These are phyloP conservation scores for Kurtzmaniella natalensis DNA, from an alignment of 1,139 yeast species.

Conservation along the genomic window DNA sequence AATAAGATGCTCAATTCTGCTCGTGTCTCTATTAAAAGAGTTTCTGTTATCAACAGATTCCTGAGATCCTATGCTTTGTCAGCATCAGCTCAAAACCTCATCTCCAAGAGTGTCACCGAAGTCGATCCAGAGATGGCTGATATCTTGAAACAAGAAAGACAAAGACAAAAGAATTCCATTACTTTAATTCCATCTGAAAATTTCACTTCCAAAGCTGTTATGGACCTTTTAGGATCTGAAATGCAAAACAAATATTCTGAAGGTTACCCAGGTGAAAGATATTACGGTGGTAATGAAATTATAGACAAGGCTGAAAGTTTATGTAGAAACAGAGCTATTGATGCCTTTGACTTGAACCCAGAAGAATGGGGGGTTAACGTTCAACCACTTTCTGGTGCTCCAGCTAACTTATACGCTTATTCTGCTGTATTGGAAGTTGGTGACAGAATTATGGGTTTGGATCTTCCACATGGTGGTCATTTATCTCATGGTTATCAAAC, in stretches of 20 bases:
- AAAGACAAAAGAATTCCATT: conserved; percentile 84
- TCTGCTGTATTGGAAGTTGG: conserved; percentile 89
- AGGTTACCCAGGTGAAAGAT: conserved; percentile 96
- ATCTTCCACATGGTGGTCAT: conserved; percentile 96
- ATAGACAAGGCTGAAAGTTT: conserved; percentile 86
- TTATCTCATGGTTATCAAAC: conserved; percentile 96
- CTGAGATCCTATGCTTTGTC: conserved; percentile 43
- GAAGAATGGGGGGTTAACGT: conserved; percentile 95
- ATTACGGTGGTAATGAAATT: conserved; percentile 94
- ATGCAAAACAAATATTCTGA: conserved; percentile 99
- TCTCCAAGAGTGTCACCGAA: conserved; percentile 60
- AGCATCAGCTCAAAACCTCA: conserved; percentile 44
- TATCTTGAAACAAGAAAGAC: conserved; percentile 67
- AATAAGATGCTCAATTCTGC: conserved; percentile 3
- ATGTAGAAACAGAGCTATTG: conserved; percentile 89
- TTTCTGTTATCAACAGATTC: not conserved
- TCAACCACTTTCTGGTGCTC: conserved; percentile 91
- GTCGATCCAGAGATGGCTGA: conserved; percentile 85
- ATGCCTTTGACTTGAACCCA: conserved; percentile 73
- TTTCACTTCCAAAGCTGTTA: conserved; percentile 90
- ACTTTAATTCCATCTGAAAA: conserved; percentile 93
- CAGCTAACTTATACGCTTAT: conserved; percentile 91
- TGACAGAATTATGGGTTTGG: conserved; percentile 94
- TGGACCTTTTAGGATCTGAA: conserved; percentile 91
- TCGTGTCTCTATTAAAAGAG: conserved; percentile 1